Conservation (phyloP, 495 filamentous ascomycete species). For the Chaetomium cochliodes region DNA sequence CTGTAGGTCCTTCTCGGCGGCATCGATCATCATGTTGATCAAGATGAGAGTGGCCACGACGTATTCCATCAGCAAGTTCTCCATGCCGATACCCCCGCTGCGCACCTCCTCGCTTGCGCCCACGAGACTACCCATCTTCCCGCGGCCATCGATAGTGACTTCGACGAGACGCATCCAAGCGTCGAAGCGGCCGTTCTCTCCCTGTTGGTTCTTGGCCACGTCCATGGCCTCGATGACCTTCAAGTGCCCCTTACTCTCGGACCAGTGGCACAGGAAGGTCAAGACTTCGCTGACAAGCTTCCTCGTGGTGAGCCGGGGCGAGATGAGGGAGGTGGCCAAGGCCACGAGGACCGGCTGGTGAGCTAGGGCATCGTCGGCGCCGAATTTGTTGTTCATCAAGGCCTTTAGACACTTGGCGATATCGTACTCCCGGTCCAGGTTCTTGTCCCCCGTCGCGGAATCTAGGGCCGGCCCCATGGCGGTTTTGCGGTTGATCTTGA, state of each 20-base stretch:
- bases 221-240: slow-evolving; percentile 95
- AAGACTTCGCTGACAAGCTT: slow-evolving; percentile 96
- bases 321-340: slow-evolving; percentile 81
- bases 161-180: slow-evolving; percentile 99
- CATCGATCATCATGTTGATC: slow-evolving; percentile 95
- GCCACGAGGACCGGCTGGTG: slow-evolving; percentile 89
- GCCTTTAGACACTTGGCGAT: slow-evolving; percentile 97
- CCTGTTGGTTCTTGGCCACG: slow-evolving; percentile 81
- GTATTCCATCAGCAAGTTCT: slow-evolving; percentile 98
- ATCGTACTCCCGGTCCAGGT: slow-evolving; percentile 93
- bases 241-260: slow-evolving; percentile 84
- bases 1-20: slow-evolving; percentile 82
- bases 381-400: slow-evolving; percentile 98
- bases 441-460: slow-evolving; percentile 71
- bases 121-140: slow-evolving; percentile 97
- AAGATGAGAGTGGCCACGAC: slow-evolving; percentile 92
- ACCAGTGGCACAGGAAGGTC: slow-evolving; percentile 96
- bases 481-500: slow-evolving; percentile 87
- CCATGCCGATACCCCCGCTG: slow-evolving; percentile 97
- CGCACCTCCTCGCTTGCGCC: slow-evolving; percentile 96
- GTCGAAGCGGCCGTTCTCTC: slow-evolving; percentile 95
- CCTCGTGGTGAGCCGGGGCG: slow-evolving; percentile 83
- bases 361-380: slow-evolving; percentile 90
- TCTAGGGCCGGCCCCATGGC: slow-evolving; percentile 69
- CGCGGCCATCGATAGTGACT: slow-evolving; percentile 92